Conservation (phyloP, 495 filamentous ascomycete species). For the Massariosphaeria phaeospora region DNA sequence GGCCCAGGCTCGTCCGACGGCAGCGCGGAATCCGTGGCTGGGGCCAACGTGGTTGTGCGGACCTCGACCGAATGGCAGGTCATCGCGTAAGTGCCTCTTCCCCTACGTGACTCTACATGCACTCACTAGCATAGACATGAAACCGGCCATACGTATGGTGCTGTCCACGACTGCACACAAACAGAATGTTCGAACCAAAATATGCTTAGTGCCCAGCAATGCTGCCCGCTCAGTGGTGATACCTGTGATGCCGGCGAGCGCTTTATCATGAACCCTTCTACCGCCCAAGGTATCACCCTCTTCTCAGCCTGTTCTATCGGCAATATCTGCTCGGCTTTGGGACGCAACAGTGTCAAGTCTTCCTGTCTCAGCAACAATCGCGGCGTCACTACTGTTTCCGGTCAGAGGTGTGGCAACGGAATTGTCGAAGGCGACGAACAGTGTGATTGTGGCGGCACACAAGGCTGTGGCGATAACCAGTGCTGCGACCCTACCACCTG, state of each 20-base stretch:
- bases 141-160: conserved; percentile 90
- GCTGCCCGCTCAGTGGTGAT: conserved; percentile 69
- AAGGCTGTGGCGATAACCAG: conserved; percentile 62
- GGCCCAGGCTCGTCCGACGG: conserved; percentile 46
- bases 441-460: conserved; percentile 84
- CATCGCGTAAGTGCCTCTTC: conserved; percentile 56
- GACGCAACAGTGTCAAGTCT: conserved; percentile 69
- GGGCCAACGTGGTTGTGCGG: conserved; percentile 84
- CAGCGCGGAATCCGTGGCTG: conserved; percentile 62
- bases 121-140: conserved; percentile 55
- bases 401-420: conserved; percentile 88
- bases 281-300: conserved; percentile 59
- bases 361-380: conserved; percentile 76
- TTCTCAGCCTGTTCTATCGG: conserved; percentile 89
- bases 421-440: conserved; percentile 94
- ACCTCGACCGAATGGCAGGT: conserved; percentile 90
- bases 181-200: conserved; percentile 58
- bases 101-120: not conserved
- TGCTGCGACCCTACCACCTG: conserved; percentile 89
- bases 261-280: conserved; percentile 96
- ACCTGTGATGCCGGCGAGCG: conserved; percentile 69
- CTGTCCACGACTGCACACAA: conserved; percentile 83
- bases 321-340: conserved; percentile 90
- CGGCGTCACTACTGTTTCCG: conserved; percentile 77
- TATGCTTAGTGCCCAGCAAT: conserved; percentile 65